Conservation (phyloP, 2,329 filamentous ascomycete species). For the Plectosphaerella cucumerina region DNA sequence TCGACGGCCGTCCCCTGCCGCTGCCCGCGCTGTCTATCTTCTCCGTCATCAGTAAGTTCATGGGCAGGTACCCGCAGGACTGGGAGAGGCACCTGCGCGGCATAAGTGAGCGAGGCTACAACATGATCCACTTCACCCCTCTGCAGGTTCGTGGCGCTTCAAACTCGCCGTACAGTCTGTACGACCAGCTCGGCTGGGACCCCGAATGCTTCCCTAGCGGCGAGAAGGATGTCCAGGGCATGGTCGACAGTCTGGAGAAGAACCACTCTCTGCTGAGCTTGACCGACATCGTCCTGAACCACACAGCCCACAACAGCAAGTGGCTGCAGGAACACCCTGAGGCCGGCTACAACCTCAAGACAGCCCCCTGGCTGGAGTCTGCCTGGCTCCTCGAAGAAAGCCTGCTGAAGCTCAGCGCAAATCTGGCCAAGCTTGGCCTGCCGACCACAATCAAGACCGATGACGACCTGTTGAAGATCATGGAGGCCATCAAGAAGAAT, state of each 20-base stretch:
- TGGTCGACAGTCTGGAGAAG: slow-evolving; percentile 78
- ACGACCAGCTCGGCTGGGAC: slow-evolving; percentile 88
- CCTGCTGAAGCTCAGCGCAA: slow-evolving; percentile 71
- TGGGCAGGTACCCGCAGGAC: slow-evolving; percentile 85
- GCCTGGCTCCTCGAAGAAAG: slow-evolving; percentile 59
- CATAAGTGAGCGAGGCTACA: slow-evolving; percentile 89
- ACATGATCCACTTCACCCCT: slow-evolving; percentile 98
- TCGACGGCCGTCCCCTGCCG: slow-evolving; percentile 72
- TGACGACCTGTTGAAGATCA: slow-evolving; percentile 74
- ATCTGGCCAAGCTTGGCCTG: slow-evolving; percentile 66
- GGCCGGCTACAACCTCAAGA: slow-evolving; percentile 88
- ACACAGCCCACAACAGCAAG: slow-evolving; percentile 91
- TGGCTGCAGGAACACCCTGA: slow-evolving; percentile 96
- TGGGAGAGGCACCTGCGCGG: slow-evolving; percentile 88
- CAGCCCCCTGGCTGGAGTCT: slow-evolving; percentile 72
- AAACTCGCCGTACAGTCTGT: slow-evolving; percentile 96
- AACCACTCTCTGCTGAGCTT: slow-evolving; percentile 81
- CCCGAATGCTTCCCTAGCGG: slow-evolving; percentile 76
- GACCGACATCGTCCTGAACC: slow-evolving; percentile 97
- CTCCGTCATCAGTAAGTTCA: slow-evolving; percentile 95
- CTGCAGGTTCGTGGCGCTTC: slow-evolving; percentile 83
- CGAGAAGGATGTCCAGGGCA: slow-evolving; percentile 71
- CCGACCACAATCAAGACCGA: slow-evolving; percentile 67
- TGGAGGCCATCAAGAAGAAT: slow-evolving; percentile 77
- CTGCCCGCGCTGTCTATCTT: slow-evolving; percentile 87